A percentile compares a stretch with the other conserved stretches of the same genome.
These are phyloP conservation scores for Aegilops tauschii DNA, from an alignment of 176 grass and related monocot genomes.

Conservation along the genomic window DNA sequence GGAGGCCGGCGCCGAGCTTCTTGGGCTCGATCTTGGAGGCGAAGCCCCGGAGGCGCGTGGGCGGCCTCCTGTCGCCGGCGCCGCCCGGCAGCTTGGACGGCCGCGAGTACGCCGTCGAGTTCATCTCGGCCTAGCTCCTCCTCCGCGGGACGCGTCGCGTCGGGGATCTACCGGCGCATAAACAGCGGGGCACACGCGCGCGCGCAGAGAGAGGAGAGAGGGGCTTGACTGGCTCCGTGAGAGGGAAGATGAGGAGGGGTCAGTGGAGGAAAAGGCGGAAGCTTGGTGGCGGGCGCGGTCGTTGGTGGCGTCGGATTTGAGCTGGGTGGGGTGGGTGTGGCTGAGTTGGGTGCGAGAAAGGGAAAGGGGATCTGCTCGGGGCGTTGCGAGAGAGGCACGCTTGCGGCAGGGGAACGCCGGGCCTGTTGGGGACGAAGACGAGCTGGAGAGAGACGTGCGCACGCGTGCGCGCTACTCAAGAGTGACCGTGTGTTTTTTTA, in stretches of 20 bases:
- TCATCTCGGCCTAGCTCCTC: constrained; percentile 8
- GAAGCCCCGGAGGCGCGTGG: constrained; percentile 36
- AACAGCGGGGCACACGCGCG: too few relatives aligned
- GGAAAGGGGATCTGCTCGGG: background rate
- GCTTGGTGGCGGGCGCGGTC: background rate
- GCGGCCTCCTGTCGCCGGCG: constrained; percentile 18
- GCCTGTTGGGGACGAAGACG: too few relatives aligned
- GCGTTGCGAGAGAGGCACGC: background rate
- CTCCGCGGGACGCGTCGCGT: background rate
- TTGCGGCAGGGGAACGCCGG: background rate
- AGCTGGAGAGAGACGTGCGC: background rate
- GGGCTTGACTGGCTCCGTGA: background rate
- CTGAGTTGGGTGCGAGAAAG: background rate
- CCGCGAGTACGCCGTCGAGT: constrained; percentile 50
- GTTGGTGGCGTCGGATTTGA: background rate
- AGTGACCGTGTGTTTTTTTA: background rate
- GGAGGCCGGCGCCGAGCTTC: constrained; percentile 59
- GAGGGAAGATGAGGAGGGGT: background rate
- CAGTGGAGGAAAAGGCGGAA: background rate
- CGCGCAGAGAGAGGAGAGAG: too few relatives aligned
- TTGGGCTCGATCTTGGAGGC: constrained; percentile 68
- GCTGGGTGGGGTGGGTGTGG: background rate
- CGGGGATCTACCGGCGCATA: background rate
- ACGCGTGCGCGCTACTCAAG: background rate
- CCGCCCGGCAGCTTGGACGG: constrained; percentile 39